A percentile compares a stretch with the other conserved stretches of the same genome.
Conservation (phyloP, 1,284 basidiomycete genomes). For the Apiotrichum akiyoshidainum region DNA sequence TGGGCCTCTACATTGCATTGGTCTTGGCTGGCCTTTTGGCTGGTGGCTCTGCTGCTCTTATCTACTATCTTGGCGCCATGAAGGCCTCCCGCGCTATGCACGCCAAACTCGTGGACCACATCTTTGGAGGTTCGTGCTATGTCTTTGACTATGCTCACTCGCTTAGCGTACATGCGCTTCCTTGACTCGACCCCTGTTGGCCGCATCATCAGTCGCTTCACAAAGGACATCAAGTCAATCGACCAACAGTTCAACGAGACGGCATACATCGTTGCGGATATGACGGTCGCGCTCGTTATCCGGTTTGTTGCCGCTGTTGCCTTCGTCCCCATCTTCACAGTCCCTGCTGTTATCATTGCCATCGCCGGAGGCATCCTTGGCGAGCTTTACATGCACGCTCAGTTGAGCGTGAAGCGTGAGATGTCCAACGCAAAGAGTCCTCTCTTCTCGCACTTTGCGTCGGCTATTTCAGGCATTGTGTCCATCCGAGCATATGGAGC, state of each 20-base stretch:
- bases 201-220: slow-evolving; percentile 61
- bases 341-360: slow-evolving; percentile 51
- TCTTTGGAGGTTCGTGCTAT: slow-evolving; percentile 51
- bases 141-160: neutral
- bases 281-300: slow-evolving; percentile 49
- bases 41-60: slow-evolving; percentile 42
- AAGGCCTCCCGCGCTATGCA: slow-evolving; percentile 62
- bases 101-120: slow-evolving; percentile 56
- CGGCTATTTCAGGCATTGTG: slow-evolving; percentile 62
- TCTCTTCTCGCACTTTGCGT: slow-evolving; percentile 67
- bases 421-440: slow-evolving; percentile 66
- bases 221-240: slow-evolving; percentile 57
- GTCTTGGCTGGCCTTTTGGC: slow-evolving; percentile 34
- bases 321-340: slow-evolving; percentile 54
- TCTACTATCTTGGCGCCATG: slow-evolving; percentile 53
- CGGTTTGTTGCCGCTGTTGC: slow-evolving; percentile 55
- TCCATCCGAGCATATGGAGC: slow-evolving; percentile 52
- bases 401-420: slow-evolving; percentile 68
- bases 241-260: slow-evolving; percentile 47
- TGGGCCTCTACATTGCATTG: slow-evolving; percentile 55
- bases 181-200: slow-evolving; percentile 61
- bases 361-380: slow-evolving; percentile 55
- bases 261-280: slow-evolving; percentile 40
- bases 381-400: slow-evolving; percentile 61
- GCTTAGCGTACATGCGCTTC: slow-evolving; percentile 57